These are phyloP conservation scores for Claviceps maximensis DNA, from an alignment of 2,329 filamentous ascomycete genomes.

Conservation along the genomic window DNA sequence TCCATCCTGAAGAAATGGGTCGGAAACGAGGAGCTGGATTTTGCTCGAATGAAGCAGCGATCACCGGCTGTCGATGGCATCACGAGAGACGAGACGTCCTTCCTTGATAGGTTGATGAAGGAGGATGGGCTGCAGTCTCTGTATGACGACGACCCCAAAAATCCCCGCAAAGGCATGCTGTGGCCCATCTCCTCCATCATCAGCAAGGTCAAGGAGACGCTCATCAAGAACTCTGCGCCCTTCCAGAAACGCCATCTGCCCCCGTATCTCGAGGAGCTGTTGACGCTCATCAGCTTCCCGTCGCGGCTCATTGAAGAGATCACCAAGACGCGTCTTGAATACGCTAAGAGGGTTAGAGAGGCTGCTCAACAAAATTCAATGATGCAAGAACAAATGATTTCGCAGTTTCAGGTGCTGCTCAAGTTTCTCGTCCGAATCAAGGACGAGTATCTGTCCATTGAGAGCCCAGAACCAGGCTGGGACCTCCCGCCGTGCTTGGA, in stretches of 20 bases:
- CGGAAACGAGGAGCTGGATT: conserved; percentile 89
- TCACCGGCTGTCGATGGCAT: conserved; percentile 55
- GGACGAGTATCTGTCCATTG: conserved; percentile 70
- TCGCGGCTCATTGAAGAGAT: conserved; percentile 93
- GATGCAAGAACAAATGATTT: conserved; percentile 96
- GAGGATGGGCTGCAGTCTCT: conserved; percentile 89
- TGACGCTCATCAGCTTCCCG: conserved; percentile 94
- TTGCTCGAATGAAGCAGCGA: conserved; percentile 58
- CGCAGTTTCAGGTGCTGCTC: conserved; percentile 87
- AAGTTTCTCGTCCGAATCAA: conserved; percentile 90
- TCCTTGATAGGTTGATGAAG: conserved; percentile 87
- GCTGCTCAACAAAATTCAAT: conserved; percentile 82
- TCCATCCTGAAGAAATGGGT: conserved; percentile 91
- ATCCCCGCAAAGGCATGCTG: conserved; percentile 59
- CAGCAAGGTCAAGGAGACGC: conserved; percentile 79
- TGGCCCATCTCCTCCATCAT: conserved; percentile 75
- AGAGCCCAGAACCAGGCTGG: conserved; percentile 82
- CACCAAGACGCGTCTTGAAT: conserved; percentile 79
- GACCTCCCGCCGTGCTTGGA: conserved; percentile 92
- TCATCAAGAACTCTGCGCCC: conserved; percentile 72
- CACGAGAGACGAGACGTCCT: conserved; percentile 74
- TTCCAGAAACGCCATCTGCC: conserved; percentile 86
- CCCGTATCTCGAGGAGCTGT: conserved; percentile 89
- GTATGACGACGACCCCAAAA: conserved; percentile 52
- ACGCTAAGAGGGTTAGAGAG: conserved; percentile 91